Evolutionary conservation across 371 early-diverging fungal genomes (phyloP), one percentile per base, ranked within the genome.

Genomic region (Mucor sp.): DNA sequence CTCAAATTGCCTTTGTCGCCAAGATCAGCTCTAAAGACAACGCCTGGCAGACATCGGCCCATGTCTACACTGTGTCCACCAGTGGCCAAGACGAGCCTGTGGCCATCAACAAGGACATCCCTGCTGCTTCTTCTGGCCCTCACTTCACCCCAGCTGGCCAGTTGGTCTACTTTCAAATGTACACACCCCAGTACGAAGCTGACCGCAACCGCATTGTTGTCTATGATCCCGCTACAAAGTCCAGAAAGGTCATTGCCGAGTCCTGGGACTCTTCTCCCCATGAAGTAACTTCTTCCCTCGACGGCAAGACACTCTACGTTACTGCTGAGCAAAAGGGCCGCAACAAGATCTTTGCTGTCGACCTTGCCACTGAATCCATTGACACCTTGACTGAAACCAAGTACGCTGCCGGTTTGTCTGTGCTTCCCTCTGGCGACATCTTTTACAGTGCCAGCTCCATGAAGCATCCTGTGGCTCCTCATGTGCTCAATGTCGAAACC

Each of bases 81-180:
- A 65, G 73, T 21, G 90, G 88, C 2, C 32, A 71, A 15, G 63
- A 55, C 3, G 58, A 48, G 1, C 85, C 89, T 28, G 70, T 71
- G n/a, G 74, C 78, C 27, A 69, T 91, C 28, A 90, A 89, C 41
- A 76, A 70, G 6, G 82, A 87, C 48, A 83, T 80, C 43, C 82
- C 79, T 30, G 93, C 93, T 19, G 89, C 91, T 25, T 83, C 90
- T 44, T 71, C 86, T 23, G 67, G 74, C 48, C 94, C 95, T 6
- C 80, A 72, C 19, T 93, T 87, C 69, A 86, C 86, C 6, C 73
- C 83, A 1, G 86, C 87, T 27, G 94, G 92, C 19, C 73, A 74
- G n/a, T 74, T 95, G 5, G 89, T 90, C 5, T 95, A 89, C 68
- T 74, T 94, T 27, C 93, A 94, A 77, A 94, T 92, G 94, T 65